phyloP scores from a whole-genome alignment of 1,139 yeast genomes.

The Sugiyamaella grinbergsii region DNA sequence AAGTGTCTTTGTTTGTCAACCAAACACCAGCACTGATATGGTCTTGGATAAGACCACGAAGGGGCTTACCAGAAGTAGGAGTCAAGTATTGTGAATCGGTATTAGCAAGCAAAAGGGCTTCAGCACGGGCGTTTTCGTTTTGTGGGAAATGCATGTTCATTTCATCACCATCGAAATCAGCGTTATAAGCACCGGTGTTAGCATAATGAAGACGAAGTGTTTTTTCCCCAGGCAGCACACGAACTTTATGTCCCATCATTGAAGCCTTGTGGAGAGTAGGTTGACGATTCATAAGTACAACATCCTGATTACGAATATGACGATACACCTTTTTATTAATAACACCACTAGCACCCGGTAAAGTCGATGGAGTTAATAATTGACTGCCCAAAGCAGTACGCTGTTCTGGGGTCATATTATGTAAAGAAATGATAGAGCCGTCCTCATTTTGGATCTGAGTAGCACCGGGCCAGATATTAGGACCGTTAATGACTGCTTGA shows the following conservation, averaged over 20 bases:
- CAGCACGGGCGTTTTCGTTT: constrained; percentile 96
- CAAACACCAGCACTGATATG: constrained; percentile 99
- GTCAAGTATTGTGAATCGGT: constrained; percentile 97
- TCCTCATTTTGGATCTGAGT: constrained; percentile 94
- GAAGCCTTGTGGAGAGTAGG: constrained; percentile 99
- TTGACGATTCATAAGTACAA: constrained; percentile 97
- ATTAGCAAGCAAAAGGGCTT: constrained; percentile 91
- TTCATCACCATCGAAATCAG: constrained; percentile 99
- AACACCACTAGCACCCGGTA: constrained; percentile 51
- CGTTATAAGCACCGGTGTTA: constrained; percentile 98
- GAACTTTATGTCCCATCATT: constrained; percentile 99
- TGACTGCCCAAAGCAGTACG: constrained; percentile 96
- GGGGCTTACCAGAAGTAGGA: constrained; percentile 97
- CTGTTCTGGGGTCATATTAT: constrained; percentile 90
- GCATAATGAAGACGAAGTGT: constrained; percentile 97
- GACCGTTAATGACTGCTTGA: constrained; percentile 96
- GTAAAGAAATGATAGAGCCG: constrained; percentile 80
- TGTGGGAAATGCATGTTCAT: constrained; percentile 99
- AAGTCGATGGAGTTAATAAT: constrained; percentile 76
- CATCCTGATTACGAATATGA: constrained; percentile 92
- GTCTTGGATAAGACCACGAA: constrained; percentile 98
- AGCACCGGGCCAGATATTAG: constrained; percentile 99
- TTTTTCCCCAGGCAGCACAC: constrained; percentile 96
- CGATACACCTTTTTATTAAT: constrained; percentile 90
- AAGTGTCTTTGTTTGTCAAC: constrained; percentile 90